Evolutionary conservation across 1,139 yeast species (phyloP).

Genomic region (Pichia sp.): DNA sequence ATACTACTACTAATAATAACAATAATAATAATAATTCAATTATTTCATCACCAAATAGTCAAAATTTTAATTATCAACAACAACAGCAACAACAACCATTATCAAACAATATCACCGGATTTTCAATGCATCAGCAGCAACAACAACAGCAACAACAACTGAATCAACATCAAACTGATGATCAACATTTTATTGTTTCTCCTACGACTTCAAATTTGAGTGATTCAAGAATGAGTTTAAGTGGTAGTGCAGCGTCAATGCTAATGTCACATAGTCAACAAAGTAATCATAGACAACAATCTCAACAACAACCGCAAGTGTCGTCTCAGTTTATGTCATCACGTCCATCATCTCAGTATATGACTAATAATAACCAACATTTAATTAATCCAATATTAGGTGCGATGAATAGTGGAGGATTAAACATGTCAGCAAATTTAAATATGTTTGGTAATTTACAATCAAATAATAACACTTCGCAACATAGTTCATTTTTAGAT

Average conservation of each 20-base stretch:
- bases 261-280: constrained; percentile 2
- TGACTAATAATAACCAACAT: neutral
- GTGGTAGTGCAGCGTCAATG: constrained; percentile 6
- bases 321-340: neutral
- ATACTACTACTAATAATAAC: no score
- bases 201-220: constrained; percentile 45
- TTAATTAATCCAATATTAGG: constrained; percentile 9
- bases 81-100: constrained; percentile 5
- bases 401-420: constrained; percentile 7
- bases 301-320: neutral
- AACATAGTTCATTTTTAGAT: constrained; percentile 4
- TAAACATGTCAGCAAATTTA: neutral
- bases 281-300: constrained; percentile 2
- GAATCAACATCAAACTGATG: constrained; percentile 13
- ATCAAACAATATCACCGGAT: constrained; percentile 10
- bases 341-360: neutral
- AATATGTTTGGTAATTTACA: neutral
- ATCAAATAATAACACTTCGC: constrained; percentile 1
- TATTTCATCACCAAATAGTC: constrained; percentile 5
- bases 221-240: constrained; percentile 30
- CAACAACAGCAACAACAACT: constrained; percentile 1
- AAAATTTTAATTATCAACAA: constrained; percentile 1
- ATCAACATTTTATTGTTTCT: constrained; percentile 22
- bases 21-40: neutral
- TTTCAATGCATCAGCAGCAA: constrained; percentile 15